Conservation (phyloP, 306 rosid species). For the Alnus rubra region DNA sequence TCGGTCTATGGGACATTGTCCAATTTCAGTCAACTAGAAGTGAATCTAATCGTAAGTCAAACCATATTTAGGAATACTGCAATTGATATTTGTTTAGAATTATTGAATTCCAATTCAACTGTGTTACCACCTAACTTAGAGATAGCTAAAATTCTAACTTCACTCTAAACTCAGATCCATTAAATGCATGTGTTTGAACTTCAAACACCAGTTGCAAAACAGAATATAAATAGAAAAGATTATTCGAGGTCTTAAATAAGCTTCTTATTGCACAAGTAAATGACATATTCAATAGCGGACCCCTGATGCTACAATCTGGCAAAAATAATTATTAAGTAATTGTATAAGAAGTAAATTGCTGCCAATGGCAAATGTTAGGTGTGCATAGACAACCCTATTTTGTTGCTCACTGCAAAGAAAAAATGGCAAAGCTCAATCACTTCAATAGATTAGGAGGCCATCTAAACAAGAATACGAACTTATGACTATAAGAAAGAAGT, state of each 20-base stretch:
- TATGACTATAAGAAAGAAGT: too few relatives aligned
- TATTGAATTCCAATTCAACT: background rate
- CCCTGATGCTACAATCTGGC: background rate
- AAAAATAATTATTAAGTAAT: background rate
- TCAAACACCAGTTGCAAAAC: background rate
- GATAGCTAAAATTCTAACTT: background rate
- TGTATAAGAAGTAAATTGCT: background rate
- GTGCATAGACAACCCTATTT: background rate
- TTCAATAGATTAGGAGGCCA: background rate
- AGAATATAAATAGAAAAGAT: too few relatives aligned
- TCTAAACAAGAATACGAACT: too few relatives aligned
- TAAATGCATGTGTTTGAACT: background rate
- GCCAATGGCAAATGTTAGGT: background rate
- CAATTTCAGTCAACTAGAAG: background rate
- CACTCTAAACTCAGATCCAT: background rate
- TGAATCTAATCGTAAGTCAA: background rate
- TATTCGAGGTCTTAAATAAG: too few relatives aligned
- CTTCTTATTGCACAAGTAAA: too few relatives aligned
- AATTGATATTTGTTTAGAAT: background rate
- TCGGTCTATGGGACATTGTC: background rate
- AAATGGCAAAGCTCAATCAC: background rate
- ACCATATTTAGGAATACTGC: background rate
- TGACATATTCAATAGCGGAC: background rate
- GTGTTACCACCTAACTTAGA: background rate
- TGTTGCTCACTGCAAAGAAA: background rate